Evolutionary conservation across 129 eudicot genomes (phyloP).

Genomic region (Centaurea solstitialis): DNA sequence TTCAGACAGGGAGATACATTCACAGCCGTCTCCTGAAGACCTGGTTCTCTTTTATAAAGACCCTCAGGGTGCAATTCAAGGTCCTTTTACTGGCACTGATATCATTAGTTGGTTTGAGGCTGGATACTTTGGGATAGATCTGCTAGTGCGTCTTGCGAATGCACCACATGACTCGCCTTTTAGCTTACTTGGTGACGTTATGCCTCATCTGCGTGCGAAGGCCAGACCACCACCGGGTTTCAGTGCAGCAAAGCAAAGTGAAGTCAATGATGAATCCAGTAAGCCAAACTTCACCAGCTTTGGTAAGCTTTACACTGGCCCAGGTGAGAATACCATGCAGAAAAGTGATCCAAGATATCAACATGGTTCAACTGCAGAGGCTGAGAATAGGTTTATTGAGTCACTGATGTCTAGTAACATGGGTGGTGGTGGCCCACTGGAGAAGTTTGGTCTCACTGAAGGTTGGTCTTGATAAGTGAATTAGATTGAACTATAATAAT

Average conservation of each 20-base stretch:
- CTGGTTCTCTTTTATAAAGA: conserved; percentile 85
- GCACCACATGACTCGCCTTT: conserved; percentile 78
- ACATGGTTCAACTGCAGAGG: conserved; percentile 58
- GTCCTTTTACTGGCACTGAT: conserved; percentile 90
- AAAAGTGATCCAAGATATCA: conserved; percentile 48
- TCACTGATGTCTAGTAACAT: conserved; percentile 67
- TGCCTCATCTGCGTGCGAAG: conserved; percentile 96
- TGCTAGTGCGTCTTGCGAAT: conserved; percentile 74
- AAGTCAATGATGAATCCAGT: conserved; percentile 46
- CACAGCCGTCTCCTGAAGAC: conserved; percentile 83
- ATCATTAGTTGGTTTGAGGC: conserved; percentile 96
- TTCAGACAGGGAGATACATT: conserved; percentile 53
- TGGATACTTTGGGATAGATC: conserved; percentile 92
- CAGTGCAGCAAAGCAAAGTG: conserved; percentile 60
- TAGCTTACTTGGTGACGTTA: conserved; percentile 83
- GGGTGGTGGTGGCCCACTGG: conserved; percentile 35
- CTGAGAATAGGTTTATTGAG: conserved; percentile 77
- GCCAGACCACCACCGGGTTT: conserved; percentile 97
- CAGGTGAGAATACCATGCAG: conserved; percentile 45
- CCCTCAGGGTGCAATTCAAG: conserved; percentile 94
- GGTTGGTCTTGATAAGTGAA: conserved; percentile 29
- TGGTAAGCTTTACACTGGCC: conserved; percentile 48
- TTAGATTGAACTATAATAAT: neutral
- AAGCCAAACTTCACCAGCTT: conserved; percentile 30
- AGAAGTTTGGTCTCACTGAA: conserved; percentile 57